Base-by-base conservation (phyloP, 2,329 filamentous ascomycete species). In the Phyllosticta capitalensis region DNA sequence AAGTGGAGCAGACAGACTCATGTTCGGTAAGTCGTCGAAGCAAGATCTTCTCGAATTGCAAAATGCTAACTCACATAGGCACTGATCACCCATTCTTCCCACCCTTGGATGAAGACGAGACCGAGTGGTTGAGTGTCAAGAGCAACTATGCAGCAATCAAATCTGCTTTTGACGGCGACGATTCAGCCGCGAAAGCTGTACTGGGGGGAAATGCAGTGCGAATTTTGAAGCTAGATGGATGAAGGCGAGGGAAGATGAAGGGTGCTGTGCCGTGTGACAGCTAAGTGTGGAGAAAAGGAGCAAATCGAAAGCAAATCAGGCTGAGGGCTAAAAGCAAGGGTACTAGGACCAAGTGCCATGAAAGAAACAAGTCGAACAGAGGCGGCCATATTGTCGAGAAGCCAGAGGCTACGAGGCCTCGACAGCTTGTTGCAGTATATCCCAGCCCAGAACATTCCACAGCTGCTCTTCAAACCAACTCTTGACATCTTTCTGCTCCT, bases 21-120 rank as follows among this genome's bases (percentile, higher is more conserved):
- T 92, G 78, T 92, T 92, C 73, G 89, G 79, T 81, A 64, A 62
- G 75, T 71, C 24, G 26, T 1, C 14, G 20, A 22, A 20, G 9
- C 17, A 10, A 51, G 4, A 28, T 26, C 6, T n/a, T n/a, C 12
- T 60, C 52, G n/a, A 9, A 19, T 30, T n/a, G 4, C 12, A 10
- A 19, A 28, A 19, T 51, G 45, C 45, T 45, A 28, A 53, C 9
- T 6, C 56, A 62, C 7, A 57, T 65, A 74, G 78, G 88, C 24
- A 92, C 88, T 0, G 89, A 92, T 69, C 87, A 92, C 70, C 89
- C 89, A 0, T 92, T 92, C 75, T 92, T 92, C 72, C 89, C 89
- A n/a, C 88, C 88, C 0, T 72, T 91, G 19, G 80, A 79, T 30
- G 78, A 75, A 38, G 83, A 85, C 55, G 83, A 84, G 61, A 81